Evolutionary conservation across 75 land plant species (phyloP).

Genomic region (Ceratopteris richardii): DNA sequence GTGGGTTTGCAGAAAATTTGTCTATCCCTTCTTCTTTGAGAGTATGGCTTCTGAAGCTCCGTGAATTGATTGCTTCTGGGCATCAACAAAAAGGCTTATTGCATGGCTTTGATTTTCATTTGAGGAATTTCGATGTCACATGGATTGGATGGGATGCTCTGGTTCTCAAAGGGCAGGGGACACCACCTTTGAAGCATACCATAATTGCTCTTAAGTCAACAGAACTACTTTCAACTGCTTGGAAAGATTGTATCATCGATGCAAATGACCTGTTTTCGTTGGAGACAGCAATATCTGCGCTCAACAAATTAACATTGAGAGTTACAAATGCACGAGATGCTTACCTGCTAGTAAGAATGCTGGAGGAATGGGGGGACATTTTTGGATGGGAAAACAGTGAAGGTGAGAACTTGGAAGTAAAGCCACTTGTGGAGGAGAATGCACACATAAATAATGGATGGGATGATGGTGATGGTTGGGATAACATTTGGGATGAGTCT

Average conservation of each 20-base stretch:
- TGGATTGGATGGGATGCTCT: slow-evolving; percentile 63
- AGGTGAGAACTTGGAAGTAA: slow-evolving; percentile 4
- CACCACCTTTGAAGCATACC: slow-evolving; percentile 18
- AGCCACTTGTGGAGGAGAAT: slow-evolving; percentile 11
- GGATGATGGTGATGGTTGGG: slow-evolving; percentile 63
- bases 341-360: slow-evolving; percentile 34
- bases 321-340: slow-evolving; percentile 31
- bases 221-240: slow-evolving; percentile 45
- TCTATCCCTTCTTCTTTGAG: slow-evolving; percentile 42
- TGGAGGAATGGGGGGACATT: slow-evolving; percentile 73
- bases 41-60: slow-evolving; percentile 53
- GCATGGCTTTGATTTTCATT: background rate
- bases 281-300: slow-evolving; percentile 60
- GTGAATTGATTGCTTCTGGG: slow-evolving; percentile 45
- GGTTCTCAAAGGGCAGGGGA: slow-evolving; percentile 4
- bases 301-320: slow-evolving; percentile 34
- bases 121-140: slow-evolving; percentile 13
- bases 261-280: slow-evolving; percentile 47
- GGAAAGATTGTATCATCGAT: slow-evolving; percentile 36
- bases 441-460: slow-evolving; percentile 33
- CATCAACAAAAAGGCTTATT: slow-evolving; percentile 12
- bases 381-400: slow-evolving; percentile 28
- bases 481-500: slow-evolving; percentile 88
- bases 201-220: slow-evolving; percentile 76
- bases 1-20: slow-evolving; percentile 46